Percentiles rank a stretch among this genome's conserved stretches.
phyloP scores from a whole-genome alignment of 2,329 filamentous ascomycete species.

The Penicillium sp. region DNA sequence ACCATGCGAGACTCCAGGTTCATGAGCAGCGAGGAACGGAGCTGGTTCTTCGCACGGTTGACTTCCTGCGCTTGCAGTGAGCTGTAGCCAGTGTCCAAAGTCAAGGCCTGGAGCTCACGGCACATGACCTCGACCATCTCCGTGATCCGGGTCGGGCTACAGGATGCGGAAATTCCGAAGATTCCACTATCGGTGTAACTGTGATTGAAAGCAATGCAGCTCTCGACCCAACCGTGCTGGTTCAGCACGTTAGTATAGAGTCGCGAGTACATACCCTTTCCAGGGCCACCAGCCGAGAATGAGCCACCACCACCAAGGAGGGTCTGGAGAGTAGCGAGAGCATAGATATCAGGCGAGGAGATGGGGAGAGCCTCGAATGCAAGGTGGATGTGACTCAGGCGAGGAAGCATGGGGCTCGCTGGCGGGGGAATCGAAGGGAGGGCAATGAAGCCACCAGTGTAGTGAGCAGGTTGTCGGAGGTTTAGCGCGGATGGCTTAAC shows the following conservation, averaged over 20 bases:
- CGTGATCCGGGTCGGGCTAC: conserved; percentile 72
- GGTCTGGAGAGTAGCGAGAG: conserved; percentile 90
- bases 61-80: conserved; percentile 76
- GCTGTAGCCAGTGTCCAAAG: conserved; percentile 71
- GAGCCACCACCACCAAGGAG: conserved; percentile 94
- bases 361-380: conserved; percentile 95
- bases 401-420: conserved; percentile 71
- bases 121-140: conserved; percentile 96
- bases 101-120: conserved; percentile 77
- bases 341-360: conserved; percentile 88
- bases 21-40: conserved; percentile 87
- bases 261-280: conserved; percentile 98
- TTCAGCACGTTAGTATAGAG: conserved; percentile 98
- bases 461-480: conserved; percentile 68
- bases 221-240: conserved; percentile 96
- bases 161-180: conserved; percentile 89
- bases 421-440: conserved; percentile 78
- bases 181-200: conserved; percentile 93
- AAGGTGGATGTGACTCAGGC: conserved; percentile 89
- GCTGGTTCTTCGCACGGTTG: conserved; percentile 92
- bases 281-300: conserved; percentile 93
- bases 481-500: conserved; percentile 52
- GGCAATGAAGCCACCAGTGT: conserved; percentile 90
- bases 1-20: conserved; percentile 97
- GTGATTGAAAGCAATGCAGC: conserved; percentile 94